phyloP scores from a whole-genome alignment of 169 alveolate species.

The Eimeria brunetti region DNA sequence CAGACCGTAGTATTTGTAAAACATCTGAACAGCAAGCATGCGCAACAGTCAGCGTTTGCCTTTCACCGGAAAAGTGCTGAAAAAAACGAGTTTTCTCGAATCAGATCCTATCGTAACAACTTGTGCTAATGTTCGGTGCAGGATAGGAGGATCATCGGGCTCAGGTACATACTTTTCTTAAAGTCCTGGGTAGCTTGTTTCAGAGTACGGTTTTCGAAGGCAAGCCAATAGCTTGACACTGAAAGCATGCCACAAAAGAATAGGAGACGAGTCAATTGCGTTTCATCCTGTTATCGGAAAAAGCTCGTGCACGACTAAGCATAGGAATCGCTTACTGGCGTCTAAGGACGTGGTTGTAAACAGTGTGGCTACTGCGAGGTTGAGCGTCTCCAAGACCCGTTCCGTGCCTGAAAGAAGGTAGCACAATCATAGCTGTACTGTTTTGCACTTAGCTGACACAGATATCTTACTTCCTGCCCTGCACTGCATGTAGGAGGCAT shows the following conservation, averaged over 20 bases:
- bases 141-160: not conserved
- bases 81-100: not conserved
- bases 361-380: conserved; percentile 37
- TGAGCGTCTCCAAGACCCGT: conserved; percentile 14
- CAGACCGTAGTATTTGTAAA: not conserved
- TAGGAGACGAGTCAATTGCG: not conserved
- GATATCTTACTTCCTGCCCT: not conserved
- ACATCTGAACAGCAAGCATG: conserved; percentile 40
- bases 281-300: not conserved
- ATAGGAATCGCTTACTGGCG: not conserved
- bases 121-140: not conserved
- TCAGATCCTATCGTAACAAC: not conserved
- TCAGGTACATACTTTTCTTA: conserved; percentile 7
- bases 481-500: not conserved
- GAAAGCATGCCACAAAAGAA: not conserved
- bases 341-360: conserved; percentile 47
- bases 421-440: not conserved
- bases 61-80: not conserved
- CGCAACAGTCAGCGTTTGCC: not conserved
- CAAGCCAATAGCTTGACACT: conserved; percentile 61
- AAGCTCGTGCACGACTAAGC: not conserved
- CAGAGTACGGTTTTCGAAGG: conserved; percentile 25
- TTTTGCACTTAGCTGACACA: not conserved
- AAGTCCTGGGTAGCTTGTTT: conserved; percentile 31
- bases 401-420: not conserved